Evolutionary conservation across 495 filamentous ascomycete genomes (phyloP), one percentile per base, ranked within the genome.

Genomic region (Tirmania nivea): DNA sequence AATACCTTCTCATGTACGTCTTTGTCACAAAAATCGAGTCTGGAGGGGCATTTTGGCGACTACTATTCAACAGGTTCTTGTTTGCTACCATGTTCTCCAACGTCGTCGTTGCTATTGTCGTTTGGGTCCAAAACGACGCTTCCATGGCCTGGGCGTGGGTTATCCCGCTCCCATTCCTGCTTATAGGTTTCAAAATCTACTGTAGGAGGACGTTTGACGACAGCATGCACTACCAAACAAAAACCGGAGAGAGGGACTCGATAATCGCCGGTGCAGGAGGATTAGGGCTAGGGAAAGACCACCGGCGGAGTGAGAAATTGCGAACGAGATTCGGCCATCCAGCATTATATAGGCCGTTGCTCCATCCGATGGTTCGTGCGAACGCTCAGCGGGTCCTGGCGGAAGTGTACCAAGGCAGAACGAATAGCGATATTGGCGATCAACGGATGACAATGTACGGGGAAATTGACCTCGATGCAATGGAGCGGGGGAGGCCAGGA

Each of bases 1-100:
- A 96, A 66, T 99, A 99, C 66, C 69, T 94, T 34, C 68, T 97
- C 47, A 70, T 96, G 65, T 94, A 97, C 67, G 79, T 96, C 57
- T 94, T 94, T 54, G 74, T 94, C 54, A 99, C 90, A 21, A 97
- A 95, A 67, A 89, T 81, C 42, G 90, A 99, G 66, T 93, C 85
- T 6, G 88, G 86, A 20, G 90, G 92, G n/a, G 77, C 80, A 61
- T 94, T 83, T 68, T 99, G 90, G 90, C 78, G 85, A 37, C 67
- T 61, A 55, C 58, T 96, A 35, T 90, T 84, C 75, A 96, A 99
- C 64, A 86, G 90, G 20, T 70, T 95, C 65, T 64, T 99, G 36
- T 87, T 95, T 62, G 86, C 78, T 14, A 73, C 80, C 7, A 75
- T 93, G 14, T 69, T 96, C 16, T 73, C 85, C 52, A 89, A 94